phyloP scores from a whole-genome alignment of 345 rosid genomes.

The Rubroshorea leprosula region DNA sequence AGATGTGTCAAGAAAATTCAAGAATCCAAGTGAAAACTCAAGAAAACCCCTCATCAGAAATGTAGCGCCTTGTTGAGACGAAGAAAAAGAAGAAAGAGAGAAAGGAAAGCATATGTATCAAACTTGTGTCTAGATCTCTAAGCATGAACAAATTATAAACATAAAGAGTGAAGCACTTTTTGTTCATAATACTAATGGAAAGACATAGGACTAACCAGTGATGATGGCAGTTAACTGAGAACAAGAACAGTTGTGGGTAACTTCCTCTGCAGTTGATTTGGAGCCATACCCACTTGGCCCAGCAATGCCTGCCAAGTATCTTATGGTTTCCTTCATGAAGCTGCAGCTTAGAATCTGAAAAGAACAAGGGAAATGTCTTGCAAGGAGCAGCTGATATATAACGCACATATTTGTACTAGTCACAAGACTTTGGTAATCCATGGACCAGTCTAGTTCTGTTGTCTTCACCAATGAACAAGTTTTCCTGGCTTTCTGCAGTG shows the following conservation, averaged over 20 bases:
- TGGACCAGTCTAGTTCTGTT: not conserved
- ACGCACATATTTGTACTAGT: conserved; percentile 5
- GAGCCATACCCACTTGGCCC: conserved; percentile 99
- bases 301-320: conserved; percentile 80
- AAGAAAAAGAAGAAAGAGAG: too few species aligned
- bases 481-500: not conserved
- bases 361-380: conserved; percentile 21
- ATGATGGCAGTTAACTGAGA: conserved; percentile 49
- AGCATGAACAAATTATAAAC: too few species aligned
- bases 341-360: conserved; percentile 18
- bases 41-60: too few species aligned
- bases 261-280: conserved; percentile 82
- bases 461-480: conserved; percentile 1
- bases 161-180: not conserved
- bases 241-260: conserved; percentile 31
- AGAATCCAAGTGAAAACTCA: too few species aligned
- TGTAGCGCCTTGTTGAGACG: too few species aligned
- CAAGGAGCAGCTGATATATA: conserved; percentile 23
- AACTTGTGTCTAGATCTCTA: too few species aligned
- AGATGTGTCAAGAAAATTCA: too few species aligned
- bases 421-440: conserved; percentile 13
- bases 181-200: not conserved
- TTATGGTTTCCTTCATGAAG: conserved; percentile 68
- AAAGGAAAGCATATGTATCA: too few species aligned
- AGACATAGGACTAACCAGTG: conserved; percentile 39